These are phyloP conservation scores for Fusarium sp. DNA, from an alignment of 2,329 filamentous ascomycete genomes.

Conservation along the genomic window DNA sequence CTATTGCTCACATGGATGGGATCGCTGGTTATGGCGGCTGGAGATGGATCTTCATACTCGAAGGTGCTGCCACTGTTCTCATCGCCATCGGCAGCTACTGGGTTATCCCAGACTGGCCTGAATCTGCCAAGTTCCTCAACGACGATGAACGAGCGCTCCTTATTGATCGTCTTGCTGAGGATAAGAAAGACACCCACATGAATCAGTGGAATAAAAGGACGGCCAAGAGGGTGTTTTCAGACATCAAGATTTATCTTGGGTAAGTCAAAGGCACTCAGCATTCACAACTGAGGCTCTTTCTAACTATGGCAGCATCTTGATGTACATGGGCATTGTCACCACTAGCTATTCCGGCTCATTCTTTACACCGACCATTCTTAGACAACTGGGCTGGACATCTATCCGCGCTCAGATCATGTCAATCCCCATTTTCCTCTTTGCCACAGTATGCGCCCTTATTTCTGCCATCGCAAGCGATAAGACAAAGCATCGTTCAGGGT, in stretches of 20 bases:
- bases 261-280: neutral
- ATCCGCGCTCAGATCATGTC: neutral
- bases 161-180: neutral
- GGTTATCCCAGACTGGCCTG: neutral
- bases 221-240: neutral
- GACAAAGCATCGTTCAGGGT: neutral
- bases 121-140: neutral
- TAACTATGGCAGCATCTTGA: neutral
- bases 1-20: conserved; percentile 76
- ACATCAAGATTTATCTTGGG: neutral
- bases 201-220: neutral
- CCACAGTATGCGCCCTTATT: neutral
- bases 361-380: neutral
- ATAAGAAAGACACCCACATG: neutral
- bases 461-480: neutral
- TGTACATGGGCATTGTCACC: neutral
- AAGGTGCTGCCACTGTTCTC: conserved; percentile 57
- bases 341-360: neutral
- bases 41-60: conserved; percentile 76
- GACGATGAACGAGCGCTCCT: neutral
- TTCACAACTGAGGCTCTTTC: neutral
- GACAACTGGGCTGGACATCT: neutral
- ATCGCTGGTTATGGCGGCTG: conserved; percentile 68
- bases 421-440: neutral
- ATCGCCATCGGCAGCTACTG: conserved; percentile 11